Percentiles rank a stretch among this genome's conserved stretches.
These are phyloP conservation scores for Annulohypoxylon bovei DNA, from an alignment of 495 filamentous ascomycete genomes.

Conservation along the genomic window DNA sequence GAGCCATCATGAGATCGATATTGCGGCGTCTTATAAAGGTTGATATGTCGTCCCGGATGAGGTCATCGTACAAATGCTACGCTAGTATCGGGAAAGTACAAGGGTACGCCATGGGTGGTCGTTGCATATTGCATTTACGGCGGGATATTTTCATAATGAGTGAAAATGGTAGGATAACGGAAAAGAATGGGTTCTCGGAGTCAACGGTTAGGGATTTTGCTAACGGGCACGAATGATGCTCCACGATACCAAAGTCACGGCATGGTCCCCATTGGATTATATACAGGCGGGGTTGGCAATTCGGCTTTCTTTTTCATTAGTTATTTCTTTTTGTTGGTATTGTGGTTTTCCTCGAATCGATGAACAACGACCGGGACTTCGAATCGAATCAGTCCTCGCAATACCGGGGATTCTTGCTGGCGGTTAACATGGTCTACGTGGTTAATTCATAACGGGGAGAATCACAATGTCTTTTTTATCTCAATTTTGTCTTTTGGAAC, in stretches of 20 bases:
- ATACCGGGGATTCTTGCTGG: not conserved
- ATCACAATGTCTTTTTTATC: not conserved
- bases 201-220: constrained; percentile 32
- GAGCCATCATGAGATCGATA: constrained; percentile 20
- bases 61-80: constrained; percentile 6
- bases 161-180: constrained; percentile 6
- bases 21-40: not conserved
- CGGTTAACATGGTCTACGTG: not conserved
- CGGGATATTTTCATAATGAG: constrained; percentile 9
- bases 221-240: constrained; percentile 20
- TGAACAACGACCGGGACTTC: not conserved
- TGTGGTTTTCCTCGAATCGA: not conserved
- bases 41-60: not conserved
- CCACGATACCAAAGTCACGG: constrained; percentile 21
- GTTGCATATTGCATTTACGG: constrained; percentile 10
- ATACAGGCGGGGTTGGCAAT: constrained; percentile 2
- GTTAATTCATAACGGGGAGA: not conserved
- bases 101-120: not conserved
- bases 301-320: not conserved
- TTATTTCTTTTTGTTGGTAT: not conserved
- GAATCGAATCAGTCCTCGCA: not conserved
- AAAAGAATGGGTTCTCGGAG: constrained; percentile 33
- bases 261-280: not conserved
- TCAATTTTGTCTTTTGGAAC: not conserved
- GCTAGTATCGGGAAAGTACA: not conserved